These are phyloP conservation scores for Solanum hybrid DNA, from an alignment of 305 asterid genomes.

Conservation along the genomic window DNA sequence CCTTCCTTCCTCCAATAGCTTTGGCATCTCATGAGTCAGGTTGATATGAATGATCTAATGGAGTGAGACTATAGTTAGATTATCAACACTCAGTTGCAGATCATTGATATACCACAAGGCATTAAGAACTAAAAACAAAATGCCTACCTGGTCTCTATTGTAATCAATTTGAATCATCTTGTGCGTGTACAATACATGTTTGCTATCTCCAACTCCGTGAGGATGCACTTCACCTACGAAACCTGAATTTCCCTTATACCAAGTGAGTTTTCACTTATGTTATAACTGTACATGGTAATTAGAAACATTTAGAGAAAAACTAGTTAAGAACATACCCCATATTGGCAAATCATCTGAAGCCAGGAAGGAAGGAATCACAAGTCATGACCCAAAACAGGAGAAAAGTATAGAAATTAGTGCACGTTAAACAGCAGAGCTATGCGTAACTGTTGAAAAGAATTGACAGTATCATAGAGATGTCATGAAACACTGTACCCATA, in stretches of 20 bases:
- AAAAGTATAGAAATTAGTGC: background rate
- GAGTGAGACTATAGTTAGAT: background rate
- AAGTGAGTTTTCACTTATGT: conserved; percentile 6
- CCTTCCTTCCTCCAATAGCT: conserved; percentile 60
- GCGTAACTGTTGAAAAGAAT: background rate
- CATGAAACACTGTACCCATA: conserved; percentile 42
- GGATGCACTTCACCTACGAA: conserved; percentile 33
- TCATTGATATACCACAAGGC: background rate
- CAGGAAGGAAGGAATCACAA: conserved; percentile 21
- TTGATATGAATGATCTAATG: conserved; percentile 49
- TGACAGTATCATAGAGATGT: background rate
- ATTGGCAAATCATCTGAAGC: conserved; percentile 74
- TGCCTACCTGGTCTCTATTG: conserved; percentile 2
- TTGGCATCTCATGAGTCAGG: too few relatives aligned
- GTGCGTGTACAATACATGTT: background rate
- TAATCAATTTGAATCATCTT: background rate
- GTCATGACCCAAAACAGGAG: conserved; percentile 11
- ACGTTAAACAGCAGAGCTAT: background rate
- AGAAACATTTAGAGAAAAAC: background rate
- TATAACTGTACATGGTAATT: background rate
- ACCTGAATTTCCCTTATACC: conserved; percentile 28
- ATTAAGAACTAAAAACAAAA: background rate
- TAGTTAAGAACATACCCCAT: conserved; percentile 56
- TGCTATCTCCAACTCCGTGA: background rate
- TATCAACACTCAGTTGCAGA: background rate